Percentiles rank a stretch among this genome's conserved stretches.
Evolutionary conservation across 768 basidiomycete species (phyloP).

Genomic region (Suillus bovinus): DNA sequence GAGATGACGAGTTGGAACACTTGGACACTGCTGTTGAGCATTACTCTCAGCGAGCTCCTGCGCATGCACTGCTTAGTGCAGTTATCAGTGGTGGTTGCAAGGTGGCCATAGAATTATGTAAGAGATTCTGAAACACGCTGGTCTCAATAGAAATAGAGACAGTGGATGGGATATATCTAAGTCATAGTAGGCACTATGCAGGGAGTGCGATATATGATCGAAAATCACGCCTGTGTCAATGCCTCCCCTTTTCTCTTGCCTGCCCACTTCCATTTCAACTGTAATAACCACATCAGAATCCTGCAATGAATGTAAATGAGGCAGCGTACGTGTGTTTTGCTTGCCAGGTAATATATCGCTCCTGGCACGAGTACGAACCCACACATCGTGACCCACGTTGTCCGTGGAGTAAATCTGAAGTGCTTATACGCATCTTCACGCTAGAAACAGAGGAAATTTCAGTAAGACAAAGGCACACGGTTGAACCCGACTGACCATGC

Average conservation of each 20-base stretch:
- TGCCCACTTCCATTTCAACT: constrained; percentile 58
- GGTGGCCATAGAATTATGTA: constrained; percentile 87
- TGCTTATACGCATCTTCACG: constrained; percentile 83
- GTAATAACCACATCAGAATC: constrained; percentile 10
- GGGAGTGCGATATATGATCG: constrained; percentile 5
- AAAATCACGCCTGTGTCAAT: constrained; percentile 31
- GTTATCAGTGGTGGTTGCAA: constrained; percentile 85
- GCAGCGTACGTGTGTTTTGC: constrained; percentile 36
- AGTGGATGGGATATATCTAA: background rate
- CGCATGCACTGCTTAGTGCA: constrained; percentile 86
- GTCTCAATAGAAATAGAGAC: background rate
- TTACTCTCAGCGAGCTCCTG: constrained; percentile 86
- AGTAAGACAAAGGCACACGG: constrained; percentile 1
- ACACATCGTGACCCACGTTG: constrained; percentile 58
- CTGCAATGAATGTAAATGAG: constrained; percentile 25
- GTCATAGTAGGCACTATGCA: background rate
- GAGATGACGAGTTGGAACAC: constrained; percentile 95
- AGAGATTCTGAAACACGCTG: constrained; percentile 54
- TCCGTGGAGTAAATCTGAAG: constrained; percentile 77
- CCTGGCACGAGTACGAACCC: constrained; percentile 70
- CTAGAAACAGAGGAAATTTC: constrained; percentile 36
- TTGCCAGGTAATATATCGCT: constrained; percentile 47
- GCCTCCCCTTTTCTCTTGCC: constrained; percentile 50
- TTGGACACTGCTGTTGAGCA: constrained; percentile 88
- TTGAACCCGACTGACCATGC: constrained; percentile 46